Evolutionary conservation across 2,329 filamentous ascomycete species (phyloP).

Genomic region (Scedosporium minutisporum): DNA sequence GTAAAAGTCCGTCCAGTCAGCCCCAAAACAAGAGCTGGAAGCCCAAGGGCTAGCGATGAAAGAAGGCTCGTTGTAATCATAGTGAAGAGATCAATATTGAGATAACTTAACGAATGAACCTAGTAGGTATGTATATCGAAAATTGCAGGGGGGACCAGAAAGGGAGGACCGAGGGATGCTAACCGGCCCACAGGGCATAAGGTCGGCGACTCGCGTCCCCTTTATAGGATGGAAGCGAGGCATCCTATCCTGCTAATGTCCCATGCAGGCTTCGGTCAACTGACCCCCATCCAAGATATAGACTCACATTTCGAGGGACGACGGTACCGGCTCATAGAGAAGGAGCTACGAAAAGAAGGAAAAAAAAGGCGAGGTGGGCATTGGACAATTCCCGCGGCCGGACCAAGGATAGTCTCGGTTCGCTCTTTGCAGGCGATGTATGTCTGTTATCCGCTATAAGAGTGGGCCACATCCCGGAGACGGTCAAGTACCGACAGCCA

Average conservation of each 20-base stretch:
- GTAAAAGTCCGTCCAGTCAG: conserved; percentile 5
- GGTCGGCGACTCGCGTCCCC: neutral
- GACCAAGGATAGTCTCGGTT: neutral
- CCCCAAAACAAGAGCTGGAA: neutral
- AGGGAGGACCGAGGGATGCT: neutral
- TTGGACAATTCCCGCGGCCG: neutral
- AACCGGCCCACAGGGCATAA: neutral
- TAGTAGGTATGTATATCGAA: neutral
- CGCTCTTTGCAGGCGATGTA: neutral
- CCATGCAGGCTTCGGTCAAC: neutral
- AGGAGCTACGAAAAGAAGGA: neutral
- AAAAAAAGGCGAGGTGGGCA: neutral
- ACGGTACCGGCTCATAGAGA: neutral
- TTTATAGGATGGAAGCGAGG: neutral
- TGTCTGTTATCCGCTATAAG: neutral
- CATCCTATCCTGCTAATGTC: neutral
- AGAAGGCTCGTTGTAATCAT: neutral
- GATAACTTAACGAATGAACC: neutral
- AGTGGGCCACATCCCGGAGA: neutral
- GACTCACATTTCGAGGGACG: no score
- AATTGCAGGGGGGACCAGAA: neutral
- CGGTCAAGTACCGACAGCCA: neutral
- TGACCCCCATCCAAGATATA: neutral
- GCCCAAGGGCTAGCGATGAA: neutral
- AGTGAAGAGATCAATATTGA: neutral